Base-by-base conservation (phyloP, 2,329 filamentous ascomycete species). In the Leptographium radiaticola region DNA sequence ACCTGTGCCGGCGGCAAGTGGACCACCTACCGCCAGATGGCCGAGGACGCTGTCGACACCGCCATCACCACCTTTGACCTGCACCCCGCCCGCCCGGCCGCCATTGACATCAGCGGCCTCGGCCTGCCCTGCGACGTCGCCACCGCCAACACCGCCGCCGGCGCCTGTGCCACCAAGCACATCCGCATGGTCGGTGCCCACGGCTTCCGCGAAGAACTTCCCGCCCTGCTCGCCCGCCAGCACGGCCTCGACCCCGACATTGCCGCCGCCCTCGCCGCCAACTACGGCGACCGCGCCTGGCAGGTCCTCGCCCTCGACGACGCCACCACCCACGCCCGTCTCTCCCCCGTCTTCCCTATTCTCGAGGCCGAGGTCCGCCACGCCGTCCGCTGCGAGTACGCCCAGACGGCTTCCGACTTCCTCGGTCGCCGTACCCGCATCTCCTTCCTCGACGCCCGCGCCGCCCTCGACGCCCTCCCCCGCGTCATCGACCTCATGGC, bases 271-370 rank as follows among this genome's bases (percentile, higher is more conserved):
- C 77, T 96, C 33, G 86, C 85, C 15, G 80, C 86, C 64, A 87
- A 87, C 54, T 96, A 96, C 66, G 90, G 91, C 60, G 90, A 96
- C 70, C 82, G 90, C 55, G 89, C 90, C 25, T 96, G 90, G 90
- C 85, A 86, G 16, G 89, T 96, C 33, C 89, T 87, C 10, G 80
- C 87, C 1, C 75, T 96, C 7, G 36, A 38, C 18, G 20, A 16
- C 34, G 18, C 18, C 5, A 10, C 7, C 42, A 38, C 10, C 36
- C 6, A 40, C 39, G 15, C 82, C 89, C 50, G 95, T 89, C 75
- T 89, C 90, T 96, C 58, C 85, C 86, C 4, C 69, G 78, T 16
- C 74, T 95, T 95, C 68, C 89, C 90, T 15, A 95, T 93, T 67
- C 81, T 96, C 31, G 90, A 96, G 63, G 89, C 89, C 48, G 91